Base-by-base conservation (phyloP, 129 eudicot species). In the Helianthus tuberosus region DNA sequence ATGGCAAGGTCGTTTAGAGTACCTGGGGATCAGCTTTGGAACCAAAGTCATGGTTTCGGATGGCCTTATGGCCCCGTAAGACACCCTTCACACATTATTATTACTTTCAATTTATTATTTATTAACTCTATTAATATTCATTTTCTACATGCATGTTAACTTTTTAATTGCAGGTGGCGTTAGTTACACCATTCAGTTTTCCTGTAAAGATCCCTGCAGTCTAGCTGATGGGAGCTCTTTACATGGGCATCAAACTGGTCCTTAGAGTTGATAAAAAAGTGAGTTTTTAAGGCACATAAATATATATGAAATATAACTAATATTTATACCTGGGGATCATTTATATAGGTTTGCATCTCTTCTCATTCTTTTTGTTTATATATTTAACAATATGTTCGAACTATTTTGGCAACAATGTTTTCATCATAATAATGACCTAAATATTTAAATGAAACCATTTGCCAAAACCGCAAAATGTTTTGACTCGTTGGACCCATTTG, bases 11-110 rank as follows among this genome's bases (percentile, higher is more conserved):
- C 97, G 35, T 89, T 95, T 76, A 96, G 86, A 59, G 87, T 95
- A 48, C 99, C 97, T 32, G 99, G 97, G 27, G 91, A 89, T 82
- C 97, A 95, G 83, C 89, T 95, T 77, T 97, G 99, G 49, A 97
- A 95, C 64, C 99, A 95, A 77, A 89, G 99, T 84, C 96, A 95
- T 82, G 99, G 99, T 69, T 95, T 91, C 50, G 92, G 99, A 23
- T 95, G 99, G 99, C 97, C 97, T 49, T 95, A 88, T 87, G 97
- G 97, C 59, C 92, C 97, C 61, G 97, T 94, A 89, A 86, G 93
- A 57, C 73, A 71, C 62, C 72, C 8, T 59, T 73, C 35, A 3
- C 23, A 11, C 43, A 70, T 48, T 17, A 6, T n/a, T 49, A 10
- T 14, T 60, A 14, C 3, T 39, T 51, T 78, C 25, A n/a, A 41